These are phyloP conservation scores for Chalciporus pseudorubinellus DNA, from an alignment of 768 basidiomycete species.

Conservation along the genomic window DNA sequence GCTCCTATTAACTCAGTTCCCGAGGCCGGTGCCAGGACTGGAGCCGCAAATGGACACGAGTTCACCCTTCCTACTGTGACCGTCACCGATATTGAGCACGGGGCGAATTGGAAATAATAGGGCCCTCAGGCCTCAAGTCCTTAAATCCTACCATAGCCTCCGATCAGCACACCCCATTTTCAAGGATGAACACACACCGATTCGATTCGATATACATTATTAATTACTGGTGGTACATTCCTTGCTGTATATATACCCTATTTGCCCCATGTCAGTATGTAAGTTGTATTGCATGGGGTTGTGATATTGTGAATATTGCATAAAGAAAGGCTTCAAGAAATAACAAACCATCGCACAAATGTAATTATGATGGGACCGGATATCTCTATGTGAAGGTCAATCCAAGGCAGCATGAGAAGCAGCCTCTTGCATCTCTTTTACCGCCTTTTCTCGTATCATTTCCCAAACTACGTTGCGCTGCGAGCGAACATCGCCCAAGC, in stretches of 20 bases:
- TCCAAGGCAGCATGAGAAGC: conserved; percentile 40
- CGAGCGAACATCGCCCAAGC: conserved; percentile 67
- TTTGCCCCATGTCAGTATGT: neutral
- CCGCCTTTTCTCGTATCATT: conserved; percentile 67
- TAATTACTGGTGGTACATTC: no score
- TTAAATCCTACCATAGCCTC: no score
- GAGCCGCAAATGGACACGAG: conserved; percentile 51
- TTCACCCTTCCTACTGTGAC: conserved; percentile 53
- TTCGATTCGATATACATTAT: neutral
- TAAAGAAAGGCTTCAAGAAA: neutral
- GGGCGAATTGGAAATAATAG: no score
- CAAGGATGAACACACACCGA: neutral
- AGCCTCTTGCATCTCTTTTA: conserved; percentile 71
- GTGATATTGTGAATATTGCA: neutral
- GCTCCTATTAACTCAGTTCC: conserved; percentile 60
- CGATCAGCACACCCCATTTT: neutral
- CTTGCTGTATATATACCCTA: neutral
- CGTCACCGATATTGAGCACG: conserved; percentile 25
- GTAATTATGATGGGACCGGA: neutral
- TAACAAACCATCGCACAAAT: neutral
- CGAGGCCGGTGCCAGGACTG: conserved; percentile 51
- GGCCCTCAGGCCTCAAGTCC: no score
- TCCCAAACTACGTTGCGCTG: conserved; percentile 78
- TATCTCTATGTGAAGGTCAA: conserved; percentile 8
- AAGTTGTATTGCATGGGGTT: neutral